Evolutionary conservation across 1,284 basidiomycete genomes (phyloP).

Genomic region (Hypsizygus ulmarius): DNA sequence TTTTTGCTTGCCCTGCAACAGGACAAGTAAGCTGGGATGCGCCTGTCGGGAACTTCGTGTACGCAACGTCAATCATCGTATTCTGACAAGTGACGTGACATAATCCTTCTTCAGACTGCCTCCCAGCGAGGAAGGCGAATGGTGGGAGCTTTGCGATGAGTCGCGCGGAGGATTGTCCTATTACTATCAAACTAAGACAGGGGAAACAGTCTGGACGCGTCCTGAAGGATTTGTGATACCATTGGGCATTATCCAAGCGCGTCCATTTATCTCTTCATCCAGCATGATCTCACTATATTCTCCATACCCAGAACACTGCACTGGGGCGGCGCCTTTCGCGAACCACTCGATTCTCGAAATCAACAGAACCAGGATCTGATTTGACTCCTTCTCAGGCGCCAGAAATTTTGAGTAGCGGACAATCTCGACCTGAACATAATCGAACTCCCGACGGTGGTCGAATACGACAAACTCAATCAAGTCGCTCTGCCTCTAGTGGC

Average conservation of each 20-base stretch:
- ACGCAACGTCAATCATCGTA: slow-evolving; percentile 27
- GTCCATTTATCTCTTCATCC: slow-evolving; percentile 17
- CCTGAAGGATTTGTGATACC: slow-evolving; percentile 89
- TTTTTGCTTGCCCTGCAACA: slow-evolving; percentile 90
- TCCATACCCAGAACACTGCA: slow-evolving; percentile 60
- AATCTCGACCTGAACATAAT: slow-evolving; percentile 35
- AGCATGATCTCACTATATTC: slow-evolving; percentile 8
- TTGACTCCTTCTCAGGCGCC: slow-evolving; percentile 1
- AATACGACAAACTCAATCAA: slow-evolving; percentile 25
- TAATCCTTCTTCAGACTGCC: slow-evolving; percentile 57
- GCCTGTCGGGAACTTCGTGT: slow-evolving; percentile 88
- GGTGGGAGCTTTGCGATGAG: slow-evolving; percentile 92
- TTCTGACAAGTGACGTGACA: slow-evolving; percentile 11
- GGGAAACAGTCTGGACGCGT: slow-evolving; percentile 86
- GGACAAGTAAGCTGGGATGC: slow-evolving; percentile 93
- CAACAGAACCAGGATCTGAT: slow-evolving; percentile 22
- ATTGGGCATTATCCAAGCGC: slow-evolving; percentile 79
- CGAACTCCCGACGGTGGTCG: slow-evolving; percentile 22
- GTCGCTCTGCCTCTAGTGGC: slow-evolving; percentile 18
- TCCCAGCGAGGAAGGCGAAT: slow-evolving; percentile 82
- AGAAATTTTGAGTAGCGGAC: slow-evolving; percentile 34
- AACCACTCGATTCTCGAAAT: slow-evolving; percentile 37
- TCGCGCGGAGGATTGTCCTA: slow-evolving; percentile 78
- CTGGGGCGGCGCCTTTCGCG: slow-evolving; percentile 66
- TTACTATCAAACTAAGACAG: slow-evolving; percentile 89